Evolutionary conservation across 164 flowering plant genomes (phyloP).

Genomic region (Saururus chinensis): DNA sequence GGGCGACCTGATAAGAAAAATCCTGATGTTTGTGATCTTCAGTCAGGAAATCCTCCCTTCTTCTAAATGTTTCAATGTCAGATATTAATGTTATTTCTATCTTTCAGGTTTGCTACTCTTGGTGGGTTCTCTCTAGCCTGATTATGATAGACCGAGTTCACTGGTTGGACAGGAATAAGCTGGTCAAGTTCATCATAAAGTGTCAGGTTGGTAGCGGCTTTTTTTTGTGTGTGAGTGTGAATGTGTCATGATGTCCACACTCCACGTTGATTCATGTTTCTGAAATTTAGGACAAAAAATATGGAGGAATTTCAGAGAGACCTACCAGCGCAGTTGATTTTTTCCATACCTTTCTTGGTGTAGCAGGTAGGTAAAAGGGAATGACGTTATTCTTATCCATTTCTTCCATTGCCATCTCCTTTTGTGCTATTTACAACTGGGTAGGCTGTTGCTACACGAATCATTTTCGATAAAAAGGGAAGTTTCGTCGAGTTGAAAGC

Average conservation of each 20-base stretch:
- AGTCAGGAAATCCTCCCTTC: no score
- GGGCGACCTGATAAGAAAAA: conserved; percentile 97
- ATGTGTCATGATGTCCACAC: no score
- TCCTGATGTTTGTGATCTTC: conserved; percentile 55
- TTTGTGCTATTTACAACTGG: no score
- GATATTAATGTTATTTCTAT: neutral
- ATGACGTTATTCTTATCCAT: no score
- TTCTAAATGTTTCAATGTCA: neutral
- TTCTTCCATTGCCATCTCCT: no score
- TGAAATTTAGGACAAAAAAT: conserved; percentile 75
- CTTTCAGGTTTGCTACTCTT: conserved; percentile 88
- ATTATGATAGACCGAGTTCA: conserved; percentile 86
- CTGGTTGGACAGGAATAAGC: conserved; percentile 86
- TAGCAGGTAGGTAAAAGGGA: no score
- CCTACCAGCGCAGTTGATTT: conserved; percentile 94
- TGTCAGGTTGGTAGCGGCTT: no score
- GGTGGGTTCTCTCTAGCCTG: conserved; percentile 98
- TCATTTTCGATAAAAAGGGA: no score
- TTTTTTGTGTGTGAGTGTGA: no score
- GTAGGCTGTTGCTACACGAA: no score
- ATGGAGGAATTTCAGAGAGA: conserved; percentile 96
- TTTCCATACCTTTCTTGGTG: conserved; percentile 83
- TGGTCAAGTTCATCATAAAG: conserved; percentile 60
- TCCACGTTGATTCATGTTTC: no score
- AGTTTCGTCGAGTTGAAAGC: no score